These are phyloP conservation scores for Hypocreales sp. DNA, from an alignment of 2,329 filamentous ascomycete species.

Conservation along the genomic window DNA sequence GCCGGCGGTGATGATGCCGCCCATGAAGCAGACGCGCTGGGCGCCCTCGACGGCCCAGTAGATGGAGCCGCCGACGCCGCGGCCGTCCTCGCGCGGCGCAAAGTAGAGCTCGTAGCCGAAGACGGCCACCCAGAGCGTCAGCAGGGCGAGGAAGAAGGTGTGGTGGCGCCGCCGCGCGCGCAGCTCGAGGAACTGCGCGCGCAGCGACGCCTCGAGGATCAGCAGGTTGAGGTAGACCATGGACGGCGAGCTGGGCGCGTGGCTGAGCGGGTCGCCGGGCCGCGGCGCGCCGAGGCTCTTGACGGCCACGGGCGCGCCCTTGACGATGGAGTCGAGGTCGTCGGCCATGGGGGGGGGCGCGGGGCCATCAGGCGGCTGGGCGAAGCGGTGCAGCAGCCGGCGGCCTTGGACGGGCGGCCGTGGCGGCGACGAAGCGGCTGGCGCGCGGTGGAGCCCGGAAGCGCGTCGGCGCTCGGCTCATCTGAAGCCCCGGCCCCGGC, in stretches of 20 bases:
- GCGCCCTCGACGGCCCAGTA: slow-evolving; percentile 91
- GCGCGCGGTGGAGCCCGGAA: too few relatives aligned
- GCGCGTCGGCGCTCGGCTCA: too few relatives aligned
- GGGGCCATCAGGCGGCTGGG: not conserved
- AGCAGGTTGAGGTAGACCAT: slow-evolving; percentile 98
- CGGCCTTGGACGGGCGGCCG: slow-evolving; percentile 1
- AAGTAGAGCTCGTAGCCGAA: slow-evolving; percentile 89
- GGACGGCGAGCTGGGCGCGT: slow-evolving; percentile 76
- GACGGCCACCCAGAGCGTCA: slow-evolving; percentile 65
- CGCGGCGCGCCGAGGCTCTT: slow-evolving; percentile 21
- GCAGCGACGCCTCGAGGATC: slow-evolving; percentile 86
- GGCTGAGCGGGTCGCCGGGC: slow-evolving; percentile 55
- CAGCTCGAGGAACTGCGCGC: slow-evolving; percentile 82
- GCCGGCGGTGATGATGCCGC: slow-evolving; percentile 71
- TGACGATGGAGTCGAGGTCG: slow-evolving; percentile 76
- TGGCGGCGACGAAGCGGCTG: too few relatives aligned
- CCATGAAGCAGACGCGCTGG: slow-evolving; percentile 84
- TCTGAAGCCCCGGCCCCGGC: too few relatives aligned
- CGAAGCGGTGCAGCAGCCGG: slow-evolving; percentile 1
- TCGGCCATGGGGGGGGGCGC: slow-evolving; percentile 50
- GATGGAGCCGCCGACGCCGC: slow-evolving; percentile 77
- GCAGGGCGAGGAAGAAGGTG: slow-evolving; percentile 74
- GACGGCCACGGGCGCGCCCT: slow-evolving; percentile 62
- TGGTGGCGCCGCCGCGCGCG: slow-evolving; percentile 81
- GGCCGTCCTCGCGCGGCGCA: slow-evolving; percentile 88